A percentile compares a stretch with the other conserved stretches of the same genome.
phyloP scores from a whole-genome alignment of 306 rosid species.

The Sophora flavescens region DNA sequence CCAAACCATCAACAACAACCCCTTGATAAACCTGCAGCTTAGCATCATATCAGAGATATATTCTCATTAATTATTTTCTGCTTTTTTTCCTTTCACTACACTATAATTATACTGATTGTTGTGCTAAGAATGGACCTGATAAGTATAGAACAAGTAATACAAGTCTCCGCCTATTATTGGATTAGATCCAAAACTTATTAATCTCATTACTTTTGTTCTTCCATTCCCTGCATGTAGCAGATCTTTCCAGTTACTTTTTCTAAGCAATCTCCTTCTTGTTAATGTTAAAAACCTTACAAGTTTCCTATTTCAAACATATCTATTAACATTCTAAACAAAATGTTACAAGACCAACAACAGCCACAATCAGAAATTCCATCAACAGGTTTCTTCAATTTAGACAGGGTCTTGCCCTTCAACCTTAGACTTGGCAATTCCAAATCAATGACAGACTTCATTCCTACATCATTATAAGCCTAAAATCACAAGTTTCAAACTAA shows the following conservation, averaged over 20 bases:
- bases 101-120: background rate
- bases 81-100: background rate
- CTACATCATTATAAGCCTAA: background rate
- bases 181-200: slow-evolving; percentile 16
- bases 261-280: slow-evolving; percentile 4
- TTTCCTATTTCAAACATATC: slow-evolving; percentile 11
- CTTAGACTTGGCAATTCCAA: slow-evolving; percentile 26
- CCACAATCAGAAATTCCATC: slow-evolving; percentile 23
- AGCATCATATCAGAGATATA: slow-evolving; percentile 33
- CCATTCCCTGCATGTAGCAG: slow-evolving; percentile 21
- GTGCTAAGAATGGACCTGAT: background rate
- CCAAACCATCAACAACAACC: slow-evolving; percentile 30
- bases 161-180: slow-evolving; percentile 29
- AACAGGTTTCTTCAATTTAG: slow-evolving; percentile 24
- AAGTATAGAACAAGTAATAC: slow-evolving; percentile 2
- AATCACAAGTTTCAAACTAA: slow-evolving; percentile 10
- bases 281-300: slow-evolving; percentile 17
- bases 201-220: slow-evolving; percentile 15
- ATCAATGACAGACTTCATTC: background rate
- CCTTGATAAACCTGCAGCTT: slow-evolving; percentile 29
- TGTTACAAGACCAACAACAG: background rate
- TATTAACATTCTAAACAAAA: slow-evolving; percentile 24
- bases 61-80: slow-evolving; percentile 12
- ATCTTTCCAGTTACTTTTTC: background rate
- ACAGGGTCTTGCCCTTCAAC: background rate